Evolutionary conservation across 2,329 filamentous ascomycete genomes (phyloP), one percentile per base, ranked within the genome.

Genomic region (Ophiosphaerella herpotricha): DNA sequence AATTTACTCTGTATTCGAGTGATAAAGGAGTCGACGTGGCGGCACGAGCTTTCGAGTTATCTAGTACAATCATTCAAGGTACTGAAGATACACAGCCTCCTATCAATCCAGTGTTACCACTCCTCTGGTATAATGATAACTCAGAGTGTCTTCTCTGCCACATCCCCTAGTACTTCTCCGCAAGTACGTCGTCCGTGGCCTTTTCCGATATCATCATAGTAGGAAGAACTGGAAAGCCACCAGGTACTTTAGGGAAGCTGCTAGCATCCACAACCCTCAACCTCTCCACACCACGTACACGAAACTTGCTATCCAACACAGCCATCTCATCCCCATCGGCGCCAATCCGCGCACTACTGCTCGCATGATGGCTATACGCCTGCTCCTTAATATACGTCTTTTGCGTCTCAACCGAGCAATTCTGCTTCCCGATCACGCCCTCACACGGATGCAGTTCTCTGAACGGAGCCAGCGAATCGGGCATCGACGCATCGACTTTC

Each of bases 171-270:
- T 48, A 43, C 18, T 39, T 43, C 26, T 48, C 39, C 6, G 26
- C 47, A 42, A 45, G 44, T 36, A 54, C 33, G 35, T 53, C 50
- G 64, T 84, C 81, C 3, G 81, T 80, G 1, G 83, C 83, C 73
- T 85, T 85, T 73, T 85, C 82, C 1, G 74, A 77, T 6, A 81
- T 73, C 50, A 53, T 80, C 54, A 81, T 82, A 0, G 77, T 78
- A 0, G 81, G 76, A 1, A 79, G 63, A 7, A 76, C 74, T 24
- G 78, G 74, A 58, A 80, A 82, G 47, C 73, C 79, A 53, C 82
- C 82, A 2, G 81, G 80, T 21, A 64, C 57, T 39, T 58, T 60
- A 5, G 59, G 60, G 24, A 64, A 66, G 4, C 50, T 48, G 29
- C 55, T 59, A 4, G 60, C 62, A 50, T 64, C 62, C 24, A 63